Base-by-base conservation (phyloP, 2,329 filamentous ascomycete genomes). In the Elsinoe arachidis region DNA sequence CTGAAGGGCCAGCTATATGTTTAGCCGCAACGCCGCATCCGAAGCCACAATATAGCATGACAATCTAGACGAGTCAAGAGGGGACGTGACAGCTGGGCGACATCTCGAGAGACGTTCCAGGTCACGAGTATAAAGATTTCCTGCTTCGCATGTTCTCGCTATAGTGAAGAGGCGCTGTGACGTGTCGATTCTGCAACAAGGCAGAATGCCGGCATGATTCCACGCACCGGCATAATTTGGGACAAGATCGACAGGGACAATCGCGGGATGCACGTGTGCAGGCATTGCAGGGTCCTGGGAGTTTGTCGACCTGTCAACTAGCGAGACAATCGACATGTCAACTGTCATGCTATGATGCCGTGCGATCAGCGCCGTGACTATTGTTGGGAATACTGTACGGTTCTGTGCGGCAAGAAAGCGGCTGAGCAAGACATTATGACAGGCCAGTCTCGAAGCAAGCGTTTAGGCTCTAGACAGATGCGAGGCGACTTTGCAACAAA, bases 391-490 rank as follows among this genome's bases (percentile, higher is more conserved):
- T 14, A 17, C 6, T 14, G 15, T 34, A 17, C 11, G 41, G n/a
- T 14, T 6, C 33, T 19, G 30, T 33, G 33, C 38, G 49, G 34
- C 49, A 30, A 53, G 38, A 53, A 37, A 30, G 38, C 38, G 49
- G 49, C 49, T 38, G 30, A 53, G 49, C 49, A 33, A 53, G 49
- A 53, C 49, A 53, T 37, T 37, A 53, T 53, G 49, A 53, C 33
- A 38, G 49, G 38, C n/a, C 6, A 14, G 49, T 23, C 49, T 53
- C 49, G 49, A 53, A 12, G 30, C 6, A 11, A 5, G 15, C n/a
- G 19, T 38, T 53, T 53, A 53, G 34, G 12, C 49, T 53, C 49
- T 35, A 38, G 33, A 39, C 49, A 23, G 12, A 6, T n/a, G 37
- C 49, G 49, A 37, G 38, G 30, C 14, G 49, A 53, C 33, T 53